A percentile compares a stretch with the other conserved stretches of the same genome.
phyloP scores from a whole-genome alignment of 345 rosid species.

The Gossypium australe region DNA sequence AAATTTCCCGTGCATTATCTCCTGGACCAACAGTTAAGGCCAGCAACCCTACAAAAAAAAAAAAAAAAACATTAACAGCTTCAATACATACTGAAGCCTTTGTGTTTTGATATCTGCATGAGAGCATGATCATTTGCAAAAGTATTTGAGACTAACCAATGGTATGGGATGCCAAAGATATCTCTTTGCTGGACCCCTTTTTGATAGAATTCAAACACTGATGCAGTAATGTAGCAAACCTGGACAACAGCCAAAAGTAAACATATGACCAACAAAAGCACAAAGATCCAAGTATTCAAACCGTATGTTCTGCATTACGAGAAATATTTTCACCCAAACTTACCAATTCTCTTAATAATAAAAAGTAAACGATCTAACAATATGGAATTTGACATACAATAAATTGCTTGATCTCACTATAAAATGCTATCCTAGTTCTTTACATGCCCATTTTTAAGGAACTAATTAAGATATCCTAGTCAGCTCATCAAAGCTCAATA shows the following conservation, averaged over 20 bases:
- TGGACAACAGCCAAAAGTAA: constrained; percentile 20
- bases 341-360: neutral
- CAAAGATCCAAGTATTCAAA: neutral
- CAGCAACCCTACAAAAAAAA: constrained; percentile 55
- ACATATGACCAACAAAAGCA: constrained; percentile 6
- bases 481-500: neutral
- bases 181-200: constrained; percentile 70
- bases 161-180: constrained; percentile 60
- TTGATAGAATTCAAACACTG: constrained; percentile 62
- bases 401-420: neutral
- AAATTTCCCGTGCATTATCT: constrained; percentile 52
- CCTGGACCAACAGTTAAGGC: constrained; percentile 75
- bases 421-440: neutral
- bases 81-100: neutral
- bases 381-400: neutral
- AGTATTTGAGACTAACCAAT: constrained; percentile 45
- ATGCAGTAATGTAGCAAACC: constrained; percentile 82
- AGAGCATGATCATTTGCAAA: neutral
- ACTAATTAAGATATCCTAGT: neutral
- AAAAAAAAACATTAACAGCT: neutral
- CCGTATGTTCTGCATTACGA: neutral
- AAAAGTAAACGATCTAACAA: neutral
- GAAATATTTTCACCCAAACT: neutral
- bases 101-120: neutral
- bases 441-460: neutral